Evolutionary conservation across 2,329 filamentous ascomycete genomes (phyloP).

Genomic region (Magnaporthales sp.): DNA sequence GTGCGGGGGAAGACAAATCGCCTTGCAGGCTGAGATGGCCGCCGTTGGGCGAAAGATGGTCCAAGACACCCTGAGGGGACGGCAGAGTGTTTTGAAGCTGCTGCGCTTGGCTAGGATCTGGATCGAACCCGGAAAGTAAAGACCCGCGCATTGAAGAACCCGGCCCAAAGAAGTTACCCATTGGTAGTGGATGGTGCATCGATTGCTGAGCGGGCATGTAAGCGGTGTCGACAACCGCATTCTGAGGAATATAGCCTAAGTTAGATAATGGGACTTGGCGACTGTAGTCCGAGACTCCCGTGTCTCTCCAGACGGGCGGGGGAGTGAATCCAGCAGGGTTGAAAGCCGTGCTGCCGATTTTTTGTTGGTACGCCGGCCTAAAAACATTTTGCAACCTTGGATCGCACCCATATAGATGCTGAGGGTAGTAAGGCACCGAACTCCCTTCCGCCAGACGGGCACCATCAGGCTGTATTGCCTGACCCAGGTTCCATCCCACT

Average conservation of each 20-base stretch:
- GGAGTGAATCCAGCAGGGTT: constrained; percentile 28
- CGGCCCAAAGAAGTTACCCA: background rate
- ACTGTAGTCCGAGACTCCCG: constrained; percentile 22
- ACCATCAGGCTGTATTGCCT: constrained; percentile 1
- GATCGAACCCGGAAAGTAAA: background rate
- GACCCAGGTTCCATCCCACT: constrained; percentile 3
- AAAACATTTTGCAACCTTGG: constrained; percentile 17
- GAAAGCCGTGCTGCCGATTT: constrained; percentile 28
- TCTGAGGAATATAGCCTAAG: constrained; percentile 24
- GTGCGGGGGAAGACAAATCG: constrained; percentile 21
- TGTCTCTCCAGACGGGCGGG: constrained; percentile 27
- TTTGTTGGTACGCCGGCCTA: constrained; percentile 23
- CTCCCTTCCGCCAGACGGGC: background rate
- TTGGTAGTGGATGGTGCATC: constrained; percentile 9
- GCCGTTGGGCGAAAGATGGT: constrained; percentile 16
- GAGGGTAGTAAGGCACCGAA: background rate
- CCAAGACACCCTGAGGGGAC: constrained; percentile 15
- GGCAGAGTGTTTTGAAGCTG: constrained; percentile 13
- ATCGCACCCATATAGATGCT: constrained; percentile 12
- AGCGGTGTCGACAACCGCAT: constrained; percentile 21
- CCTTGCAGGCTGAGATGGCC: constrained; percentile 7
- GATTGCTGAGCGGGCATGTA: constrained; percentile 21
- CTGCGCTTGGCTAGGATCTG: background rate
- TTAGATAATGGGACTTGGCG: constrained; percentile 21
- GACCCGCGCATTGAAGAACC: constrained; percentile 2